Evolutionary conservation across 768 basidiomycete species (phyloP).

Genomic region (Chlorophyllum brunneum): DNA sequence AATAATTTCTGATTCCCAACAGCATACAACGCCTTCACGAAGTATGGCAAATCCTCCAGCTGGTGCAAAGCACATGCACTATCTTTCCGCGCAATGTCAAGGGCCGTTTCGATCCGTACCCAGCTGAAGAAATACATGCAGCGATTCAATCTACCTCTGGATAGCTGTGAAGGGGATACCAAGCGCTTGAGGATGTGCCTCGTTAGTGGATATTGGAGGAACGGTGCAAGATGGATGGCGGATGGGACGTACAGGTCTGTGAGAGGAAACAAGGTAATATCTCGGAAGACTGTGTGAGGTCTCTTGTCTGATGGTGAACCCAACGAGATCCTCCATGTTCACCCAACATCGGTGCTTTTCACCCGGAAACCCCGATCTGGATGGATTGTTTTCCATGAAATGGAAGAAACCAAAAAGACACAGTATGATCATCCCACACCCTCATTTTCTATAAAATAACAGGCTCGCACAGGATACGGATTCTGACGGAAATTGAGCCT

Average conservation of each 20-base stretch:
- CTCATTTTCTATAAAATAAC: constrained; percentile 14
- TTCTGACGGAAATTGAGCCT: constrained; percentile 91
- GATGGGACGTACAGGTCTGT: constrained; percentile 94
- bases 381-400: constrained; percentile 94
- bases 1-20: neutral
- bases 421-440: constrained; percentile 52
- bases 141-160: constrained; percentile 75
- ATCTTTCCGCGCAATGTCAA: constrained; percentile 90
- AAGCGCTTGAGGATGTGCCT: constrained; percentile 82
- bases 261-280: constrained; percentile 68
- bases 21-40: constrained; percentile 93
- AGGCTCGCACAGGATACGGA: constrained; percentile 62
- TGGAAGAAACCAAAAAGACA: constrained; percentile 94
- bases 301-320: constrained; percentile 9
- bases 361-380: constrained; percentile 86
- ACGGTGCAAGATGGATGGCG: constrained; percentile 85
- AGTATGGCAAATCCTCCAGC: constrained; percentile 75
- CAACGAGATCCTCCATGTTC: constrained; percentile 75
- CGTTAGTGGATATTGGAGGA: constrained; percentile 90
- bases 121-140: constrained; percentile 95
- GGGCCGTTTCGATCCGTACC: constrained; percentile 91
- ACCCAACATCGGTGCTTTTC: constrained; percentile 93
- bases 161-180: constrained; percentile 89
- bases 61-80: constrained; percentile 95
- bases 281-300: too few species aligned